Evolutionary conservation across 805 yeast species (phyloP), one percentile per base, ranked within the genome.

Genomic region (Brettanomyces naardenensis): DNA sequence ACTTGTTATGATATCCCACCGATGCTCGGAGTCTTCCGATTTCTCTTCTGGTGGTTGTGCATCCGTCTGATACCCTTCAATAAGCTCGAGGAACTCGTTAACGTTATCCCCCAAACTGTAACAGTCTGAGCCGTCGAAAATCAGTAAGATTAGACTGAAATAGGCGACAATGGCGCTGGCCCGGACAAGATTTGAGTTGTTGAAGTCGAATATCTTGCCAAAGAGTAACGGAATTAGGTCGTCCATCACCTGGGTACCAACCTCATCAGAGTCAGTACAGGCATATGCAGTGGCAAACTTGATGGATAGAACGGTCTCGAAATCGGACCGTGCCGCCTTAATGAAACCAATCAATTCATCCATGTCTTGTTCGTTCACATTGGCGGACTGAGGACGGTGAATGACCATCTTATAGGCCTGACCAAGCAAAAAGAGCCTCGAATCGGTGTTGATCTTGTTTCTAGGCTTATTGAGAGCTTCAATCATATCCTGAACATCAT

Each of bases 191-290:
- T 5, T 15, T 19, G 28, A 19, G 13, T 21, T 15, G 13, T 19
- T 21, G 25, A 17, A 17, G 35, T 36, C 14, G 36, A 45, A 44
- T 9, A 51, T 43, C 34, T 41, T 47, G 3, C 43, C 28, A 19
- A 52, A 21, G 25, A 61, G 42, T 9, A 49, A 25, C 4, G 66
- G 66, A 15, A 62, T 46, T 14, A 59, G 35, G 4, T 41, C 47
- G 18, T 52, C 54, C 21, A 61, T 44, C 6, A 55, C 59, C 18
- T 47, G 43, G 10, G 58, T 47, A 5, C 74, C 68, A 41, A 70
- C 69, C 38, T 72, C 78, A 37, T 73, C 78, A 9, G 69, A 58
- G 44, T 72, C 72, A 35, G 73, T 65, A n/a, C 64, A 62, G 17
- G 66, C 54, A 39, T 72, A 60, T 1, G 71, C 69, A 22, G 65